Conservation (phyloP, 352 stramenopile genomes). For the Phytopythium aichiense region DNA sequence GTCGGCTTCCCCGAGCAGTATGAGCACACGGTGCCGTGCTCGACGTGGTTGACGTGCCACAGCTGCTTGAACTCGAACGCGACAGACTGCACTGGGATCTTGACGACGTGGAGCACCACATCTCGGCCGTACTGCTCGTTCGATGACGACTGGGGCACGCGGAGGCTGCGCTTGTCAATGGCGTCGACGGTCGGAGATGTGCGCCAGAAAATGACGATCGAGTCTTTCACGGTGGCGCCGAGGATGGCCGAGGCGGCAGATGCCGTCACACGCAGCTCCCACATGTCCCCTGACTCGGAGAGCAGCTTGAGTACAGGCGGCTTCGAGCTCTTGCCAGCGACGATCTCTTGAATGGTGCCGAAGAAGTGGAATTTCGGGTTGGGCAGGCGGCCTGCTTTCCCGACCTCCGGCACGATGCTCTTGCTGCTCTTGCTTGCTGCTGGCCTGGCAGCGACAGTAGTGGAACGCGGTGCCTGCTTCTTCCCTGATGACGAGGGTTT, state of each 20-base stretch:
- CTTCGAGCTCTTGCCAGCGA: slow-evolving; percentile 16
- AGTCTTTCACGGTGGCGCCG: slow-evolving; percentile 14
- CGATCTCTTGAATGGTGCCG: slow-evolving; percentile 17
- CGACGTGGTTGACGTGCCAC: slow-evolving; percentile 20
- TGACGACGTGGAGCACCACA: slow-evolving; percentile 22
- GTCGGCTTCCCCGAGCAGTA: slow-evolving; percentile 11
- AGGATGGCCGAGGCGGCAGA: slow-evolving; percentile 6
- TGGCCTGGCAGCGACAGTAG: neutral
- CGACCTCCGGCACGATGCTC: neutral
- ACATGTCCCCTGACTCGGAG: slow-evolving; percentile 16
- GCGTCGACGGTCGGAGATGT: slow-evolving; percentile 16
- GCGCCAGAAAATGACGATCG: slow-evolving; percentile 27
- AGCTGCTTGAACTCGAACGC: slow-evolving; percentile 22
- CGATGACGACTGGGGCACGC: slow-evolving; percentile 10
- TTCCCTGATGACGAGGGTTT: neutral
- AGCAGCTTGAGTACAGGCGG: slow-evolving; percentile 19
- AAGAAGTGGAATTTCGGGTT: slow-evolving; percentile 25
- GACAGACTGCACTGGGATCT: slow-evolving; percentile 17
- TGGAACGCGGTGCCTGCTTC: neutral
- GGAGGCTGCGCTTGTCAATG: slow-evolving; percentile 19
- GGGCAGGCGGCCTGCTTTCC: slow-evolving; percentile 3
- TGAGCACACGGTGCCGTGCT: slow-evolving; percentile 16
- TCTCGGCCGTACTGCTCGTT: slow-evolving; percentile 22
- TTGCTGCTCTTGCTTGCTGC: neutral
- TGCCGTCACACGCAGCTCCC: slow-evolving; percentile 17